Evolutionary conservation across 2,329 filamentous ascomycete genomes (phyloP).

Genomic region (Nemania bipapillata): DNA sequence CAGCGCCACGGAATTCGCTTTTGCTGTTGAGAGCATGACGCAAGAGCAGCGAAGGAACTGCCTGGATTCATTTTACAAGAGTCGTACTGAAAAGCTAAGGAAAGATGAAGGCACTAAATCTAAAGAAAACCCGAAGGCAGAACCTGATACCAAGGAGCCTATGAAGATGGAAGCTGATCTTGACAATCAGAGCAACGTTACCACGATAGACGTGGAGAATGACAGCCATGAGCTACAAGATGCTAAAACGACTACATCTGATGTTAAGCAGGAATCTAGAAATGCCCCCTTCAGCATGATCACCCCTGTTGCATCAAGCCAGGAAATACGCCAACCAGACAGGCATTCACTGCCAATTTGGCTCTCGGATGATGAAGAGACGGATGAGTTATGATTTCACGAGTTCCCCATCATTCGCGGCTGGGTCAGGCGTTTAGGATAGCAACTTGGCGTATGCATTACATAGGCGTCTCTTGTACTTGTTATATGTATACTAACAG

Average conservation of each 20-base stretch:
- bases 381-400: slow-evolving; percentile 46
- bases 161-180: slow-evolving; percentile 22
- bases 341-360: slow-evolving; percentile 42
- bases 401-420: background rate
- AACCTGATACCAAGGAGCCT: slow-evolving; percentile 8
- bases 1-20: slow-evolving; percentile 82
- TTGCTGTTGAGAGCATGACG: slow-evolving; percentile 90
- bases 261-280: slow-evolving; percentile 33
- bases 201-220: slow-evolving; percentile 2
- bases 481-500: background rate
- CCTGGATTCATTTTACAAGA: slow-evolving; percentile 81
- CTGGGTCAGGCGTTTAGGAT: background rate
- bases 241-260: slow-evolving; percentile 9
- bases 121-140: slow-evolving; percentile 10
- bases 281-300: background rate
- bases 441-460: background rate
- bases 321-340: slow-evolving; percentile 24
- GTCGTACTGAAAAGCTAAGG: slow-evolving; percentile 66
- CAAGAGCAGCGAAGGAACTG: slow-evolving; percentile 82
- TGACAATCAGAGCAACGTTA: background rate
- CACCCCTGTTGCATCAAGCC: slow-evolving; percentile 26
- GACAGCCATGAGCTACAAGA: slow-evolving; percentile 29
- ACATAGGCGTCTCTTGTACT: slow-evolving; percentile 6
- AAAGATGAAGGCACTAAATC: slow-evolving; percentile 45
- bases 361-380: slow-evolving; percentile 47